phyloP scores from a whole-genome alignment of 2,329 filamentous ascomycete genomes.

The Polytolypa hystricis region DNA sequence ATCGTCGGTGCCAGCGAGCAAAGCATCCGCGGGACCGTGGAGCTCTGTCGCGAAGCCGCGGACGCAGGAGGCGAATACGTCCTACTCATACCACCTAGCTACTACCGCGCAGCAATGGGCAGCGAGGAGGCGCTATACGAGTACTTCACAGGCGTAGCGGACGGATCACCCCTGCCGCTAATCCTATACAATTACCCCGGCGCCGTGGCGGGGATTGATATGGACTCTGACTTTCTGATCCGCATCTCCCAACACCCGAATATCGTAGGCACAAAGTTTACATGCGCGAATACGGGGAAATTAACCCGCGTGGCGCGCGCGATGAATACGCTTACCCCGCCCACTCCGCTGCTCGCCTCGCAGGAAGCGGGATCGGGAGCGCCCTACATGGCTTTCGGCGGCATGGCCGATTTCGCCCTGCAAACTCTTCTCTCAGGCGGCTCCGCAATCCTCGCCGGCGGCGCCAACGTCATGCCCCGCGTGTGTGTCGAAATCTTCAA shows the following conservation, averaged over 20 bases:
- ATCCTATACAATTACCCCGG: constrained; percentile 86
- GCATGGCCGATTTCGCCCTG: constrained; percentile 77
- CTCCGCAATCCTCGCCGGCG: constrained; percentile 75
- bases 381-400: constrained; percentile 74
- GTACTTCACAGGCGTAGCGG: constrained; percentile 65
- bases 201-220: constrained; percentile 73
- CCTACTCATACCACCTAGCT: constrained; percentile 67
- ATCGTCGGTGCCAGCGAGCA: constrained; percentile 73
- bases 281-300: constrained; percentile 81
- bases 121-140: constrained; percentile 62
- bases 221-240: constrained; percentile 80
- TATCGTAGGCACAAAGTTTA: constrained; percentile 82
- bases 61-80: constrained; percentile 67
- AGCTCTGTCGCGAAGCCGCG: constrained; percentile 55
- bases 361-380: constrained; percentile 18
- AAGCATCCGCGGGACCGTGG: constrained; percentile 65
- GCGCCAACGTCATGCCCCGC: constrained; percentile 79
- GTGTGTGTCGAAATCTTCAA: constrained; percentile 71
- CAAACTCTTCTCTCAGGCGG: constrained; percentile 73
- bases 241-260: constrained; percentile 68
- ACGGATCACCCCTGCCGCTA: constrained; percentile 61
- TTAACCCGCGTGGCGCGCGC: constrained; percentile 68
- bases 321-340: constrained; percentile 58
- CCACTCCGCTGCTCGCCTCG: constrained; percentile 20
- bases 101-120: constrained; percentile 62